Percentiles rank a stretch among this genome's conserved stretches.
phyloP scores from a whole-genome alignment of 1,284 basidiomycete species.

The Rhodotorula sp. region DNA sequence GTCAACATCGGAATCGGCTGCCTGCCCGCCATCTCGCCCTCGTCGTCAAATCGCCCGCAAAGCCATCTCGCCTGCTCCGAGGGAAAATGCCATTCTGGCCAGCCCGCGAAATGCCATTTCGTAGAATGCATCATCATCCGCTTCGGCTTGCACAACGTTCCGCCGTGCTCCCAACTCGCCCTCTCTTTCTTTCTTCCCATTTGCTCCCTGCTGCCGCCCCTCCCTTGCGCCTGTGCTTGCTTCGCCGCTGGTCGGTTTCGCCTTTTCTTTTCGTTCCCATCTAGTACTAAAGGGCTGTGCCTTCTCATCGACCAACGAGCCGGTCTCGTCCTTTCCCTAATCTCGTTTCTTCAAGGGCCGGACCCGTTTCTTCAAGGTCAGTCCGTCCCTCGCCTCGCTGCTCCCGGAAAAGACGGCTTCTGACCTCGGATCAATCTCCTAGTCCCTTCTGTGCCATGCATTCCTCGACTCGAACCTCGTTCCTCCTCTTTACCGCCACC shows the following conservation, averaged over 20 bases:
- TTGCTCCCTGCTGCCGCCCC: too few species aligned
- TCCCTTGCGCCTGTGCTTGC: too few species aligned
- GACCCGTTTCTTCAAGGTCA: background rate
- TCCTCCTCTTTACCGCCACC: background rate
- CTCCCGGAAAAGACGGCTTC: background rate
- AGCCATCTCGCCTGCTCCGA: background rate
- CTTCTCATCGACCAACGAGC: background rate
- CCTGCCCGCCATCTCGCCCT: constrained; percentile 2
- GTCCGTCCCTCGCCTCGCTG: background rate
- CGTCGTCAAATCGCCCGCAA: background rate
- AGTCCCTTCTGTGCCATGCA: background rate
- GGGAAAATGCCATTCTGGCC: too few species aligned
- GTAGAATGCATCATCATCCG: too few species aligned
- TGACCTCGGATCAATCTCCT: background rate
- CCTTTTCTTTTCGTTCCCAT: background rate
- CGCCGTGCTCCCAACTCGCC: too few species aligned
- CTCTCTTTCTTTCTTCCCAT: background rate
- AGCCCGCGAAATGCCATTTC: background rate
- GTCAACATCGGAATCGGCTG: background rate
- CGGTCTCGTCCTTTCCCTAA: background rate
- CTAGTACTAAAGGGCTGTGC: background rate
- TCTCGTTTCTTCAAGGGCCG: background rate
- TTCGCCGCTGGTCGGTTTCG: background rate
- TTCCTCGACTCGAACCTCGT: background rate
- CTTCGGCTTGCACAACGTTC: too few species aligned